These are phyloP conservation scores for Echites panduratus DNA, from an alignment of 257 asterid species.

Conservation along the genomic window DNA sequence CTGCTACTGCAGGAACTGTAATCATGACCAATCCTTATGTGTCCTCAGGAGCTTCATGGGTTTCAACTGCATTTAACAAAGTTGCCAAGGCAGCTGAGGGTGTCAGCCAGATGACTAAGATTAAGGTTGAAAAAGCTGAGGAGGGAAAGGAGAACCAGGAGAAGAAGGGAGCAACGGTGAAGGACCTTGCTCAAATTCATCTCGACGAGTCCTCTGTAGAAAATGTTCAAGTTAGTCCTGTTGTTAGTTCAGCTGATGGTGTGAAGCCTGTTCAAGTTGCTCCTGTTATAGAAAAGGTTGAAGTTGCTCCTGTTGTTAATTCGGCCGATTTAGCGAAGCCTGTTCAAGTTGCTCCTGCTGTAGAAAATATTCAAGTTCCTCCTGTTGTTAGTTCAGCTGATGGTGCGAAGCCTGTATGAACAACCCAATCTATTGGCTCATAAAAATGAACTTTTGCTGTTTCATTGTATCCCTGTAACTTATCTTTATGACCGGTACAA, in stretches of 20 bases:
- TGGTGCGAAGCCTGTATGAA: background rate
- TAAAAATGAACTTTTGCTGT: background rate
- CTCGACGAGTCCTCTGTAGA: constrained; percentile 23
- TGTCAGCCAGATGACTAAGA: constrained; percentile 40
- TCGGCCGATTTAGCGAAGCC: too few species aligned
- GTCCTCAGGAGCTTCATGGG: constrained; percentile 48
- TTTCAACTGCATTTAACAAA: constrained; percentile 32
- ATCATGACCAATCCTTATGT: constrained; percentile 38
- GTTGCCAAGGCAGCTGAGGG: constrained; percentile 51
- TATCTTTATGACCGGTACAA: background rate
- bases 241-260: background rate
- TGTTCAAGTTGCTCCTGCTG: too few species aligned
- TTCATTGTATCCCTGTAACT: background rate
- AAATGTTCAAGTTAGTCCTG: constrained; percentile 8
- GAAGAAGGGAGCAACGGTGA: constrained; percentile 20
- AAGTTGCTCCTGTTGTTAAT: too few species aligned
- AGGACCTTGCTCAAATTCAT: constrained; percentile 21
- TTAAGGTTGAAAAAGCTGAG: constrained; percentile 43
- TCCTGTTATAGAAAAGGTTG: too few species aligned
- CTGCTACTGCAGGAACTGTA: constrained; percentile 36
- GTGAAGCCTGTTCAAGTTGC: too few species aligned
- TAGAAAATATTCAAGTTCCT: too few species aligned
- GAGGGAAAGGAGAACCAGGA: constrained; percentile 22
- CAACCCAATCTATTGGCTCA: background rate
- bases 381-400: background rate